Evolutionary conservation across 2,329 filamentous ascomycete species (phyloP).

Genomic region (Setomelanomma holmii): DNA sequence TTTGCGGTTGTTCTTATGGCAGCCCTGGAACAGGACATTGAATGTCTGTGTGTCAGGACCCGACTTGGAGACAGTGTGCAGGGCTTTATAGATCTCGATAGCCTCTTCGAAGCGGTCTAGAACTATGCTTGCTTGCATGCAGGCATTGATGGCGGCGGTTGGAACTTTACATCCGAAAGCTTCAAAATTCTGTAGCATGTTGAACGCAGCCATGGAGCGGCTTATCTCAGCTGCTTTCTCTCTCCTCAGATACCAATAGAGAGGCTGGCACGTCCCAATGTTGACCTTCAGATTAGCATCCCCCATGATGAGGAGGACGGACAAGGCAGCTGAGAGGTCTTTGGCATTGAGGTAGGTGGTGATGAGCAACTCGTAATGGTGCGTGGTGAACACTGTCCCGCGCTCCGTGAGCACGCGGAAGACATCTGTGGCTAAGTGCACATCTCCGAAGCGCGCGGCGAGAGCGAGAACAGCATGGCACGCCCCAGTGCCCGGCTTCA

Average conservation of each 20-base stretch:
- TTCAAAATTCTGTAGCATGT: slow-evolving; percentile 64
- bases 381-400: slow-evolving; percentile 63
- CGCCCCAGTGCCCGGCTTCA: slow-evolving; percentile 70
- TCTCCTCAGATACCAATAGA: slow-evolving; percentile 65
- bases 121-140: slow-evolving; percentile 61
- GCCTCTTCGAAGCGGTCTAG: slow-evolving; percentile 57
- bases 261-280: slow-evolving; percentile 66
- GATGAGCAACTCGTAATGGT: slow-evolving; percentile 83
- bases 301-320: slow-evolving; percentile 76
- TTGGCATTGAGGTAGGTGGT: slow-evolving; percentile 69
- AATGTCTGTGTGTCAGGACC: slow-evolving; percentile 63
- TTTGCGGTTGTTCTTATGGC: slow-evolving; percentile 53
- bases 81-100: slow-evolving; percentile 66
- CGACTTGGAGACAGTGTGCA: slow-evolving; percentile 59
- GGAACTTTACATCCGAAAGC: slow-evolving; percentile 59
- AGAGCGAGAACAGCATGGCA: slow-evolving; percentile 74
- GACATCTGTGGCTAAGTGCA: slow-evolving; percentile 72
- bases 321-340: slow-evolving; percentile 71
- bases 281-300: slow-evolving; percentile 66
- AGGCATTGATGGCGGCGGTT: slow-evolving; percentile 57
- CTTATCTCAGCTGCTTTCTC: slow-evolving; percentile 47
- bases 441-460: slow-evolving; percentile 73
- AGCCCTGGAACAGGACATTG: slow-evolving; percentile 65
- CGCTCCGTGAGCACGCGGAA: slow-evolving; percentile 70
- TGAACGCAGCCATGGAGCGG: slow-evolving; percentile 61